Conservation (phyloP, 2,329 filamentous ascomycete species). For the Apiospora rasikravindrae region DNA sequence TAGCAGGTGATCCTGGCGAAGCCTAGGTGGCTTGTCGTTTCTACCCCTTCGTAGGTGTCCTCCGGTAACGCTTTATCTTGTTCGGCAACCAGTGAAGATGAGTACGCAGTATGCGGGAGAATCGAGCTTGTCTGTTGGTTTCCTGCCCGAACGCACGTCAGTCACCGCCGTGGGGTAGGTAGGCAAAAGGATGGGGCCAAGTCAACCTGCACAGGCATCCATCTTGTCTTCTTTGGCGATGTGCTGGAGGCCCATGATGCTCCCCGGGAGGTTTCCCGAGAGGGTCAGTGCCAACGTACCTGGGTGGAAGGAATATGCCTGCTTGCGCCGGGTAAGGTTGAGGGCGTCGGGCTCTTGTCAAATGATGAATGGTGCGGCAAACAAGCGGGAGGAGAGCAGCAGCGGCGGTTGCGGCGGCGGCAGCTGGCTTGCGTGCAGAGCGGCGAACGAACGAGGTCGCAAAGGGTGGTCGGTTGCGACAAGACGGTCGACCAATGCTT, state of each 20-base stretch:
- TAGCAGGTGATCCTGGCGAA: background rate
- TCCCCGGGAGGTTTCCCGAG: background rate
- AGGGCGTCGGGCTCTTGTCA: background rate
- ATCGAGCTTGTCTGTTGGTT: background rate
- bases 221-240: background rate
- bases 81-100: background rate
- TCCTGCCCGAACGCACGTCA: background rate
- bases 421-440: background rate
- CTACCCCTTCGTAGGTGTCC: background rate
- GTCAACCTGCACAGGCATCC: background rate
- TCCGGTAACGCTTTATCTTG: background rate
- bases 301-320: conserved; percentile 12
- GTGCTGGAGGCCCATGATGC: background rate
- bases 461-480: background rate
- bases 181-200: background rate
- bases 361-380: background rate
- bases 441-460: background rate
- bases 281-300: conserved; percentile 6
- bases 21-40: background rate
- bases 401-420: background rate
- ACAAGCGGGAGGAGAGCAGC: background rate
- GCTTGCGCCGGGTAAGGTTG: background rate
- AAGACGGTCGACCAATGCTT: background rate
- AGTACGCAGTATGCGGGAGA: background rate
- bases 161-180: background rate